Evolutionary conservation across 768 basidiomycete species (phyloP), one percentile per base, ranked within the genome.

Genomic region (Lactarius sanguifluus): DNA sequence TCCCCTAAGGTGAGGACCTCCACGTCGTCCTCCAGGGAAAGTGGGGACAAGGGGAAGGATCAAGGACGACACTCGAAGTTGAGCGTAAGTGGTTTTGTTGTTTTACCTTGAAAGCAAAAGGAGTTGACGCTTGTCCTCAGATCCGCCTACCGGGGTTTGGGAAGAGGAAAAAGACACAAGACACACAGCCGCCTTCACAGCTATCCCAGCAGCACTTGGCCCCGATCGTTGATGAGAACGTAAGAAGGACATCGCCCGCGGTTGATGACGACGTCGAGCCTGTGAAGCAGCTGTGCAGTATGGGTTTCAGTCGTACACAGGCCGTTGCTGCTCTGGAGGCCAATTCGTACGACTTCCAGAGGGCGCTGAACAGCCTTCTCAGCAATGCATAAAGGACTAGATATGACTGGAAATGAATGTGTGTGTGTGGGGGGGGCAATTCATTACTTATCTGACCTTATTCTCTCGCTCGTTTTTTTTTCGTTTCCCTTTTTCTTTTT

Each of bases 291-390:
- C 79, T 98, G 47, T 87, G 86, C 57, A 84, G 83, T 23, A 97
- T 98, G 95, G 96, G 96, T 30, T 98, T 98, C 80, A 88, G 84
- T 68, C 85, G 96, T 50, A 76, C 80, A 18, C 88, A 95, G 74
- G 92, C 93, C 0, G 85, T 98, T 8, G 83, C 82, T 15, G 94
- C 96, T 15, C 81, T 98, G 7, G 96, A 96, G 76, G 87, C 84
- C 64, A 81, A 90, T 73, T 87, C 86, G 63, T 97, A 96, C 73
- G 89, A 95, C 75, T 83, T 96, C 43, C 87, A 81, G 71, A 85
- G 81, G 73, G 90, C 93, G 20, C 77, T 94, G 64, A 92, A 95
- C 75, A 88, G 84, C 68, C 77, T 95, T 65, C 77, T 96, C 67
- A 83, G 82, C 66, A 83, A 82, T 58, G 52, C 66, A 23, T 66